Evolutionary conservation across 2,329 filamentous ascomycete species (phyloP).

Genomic region (Simplicillium aogashimaense): DNA sequence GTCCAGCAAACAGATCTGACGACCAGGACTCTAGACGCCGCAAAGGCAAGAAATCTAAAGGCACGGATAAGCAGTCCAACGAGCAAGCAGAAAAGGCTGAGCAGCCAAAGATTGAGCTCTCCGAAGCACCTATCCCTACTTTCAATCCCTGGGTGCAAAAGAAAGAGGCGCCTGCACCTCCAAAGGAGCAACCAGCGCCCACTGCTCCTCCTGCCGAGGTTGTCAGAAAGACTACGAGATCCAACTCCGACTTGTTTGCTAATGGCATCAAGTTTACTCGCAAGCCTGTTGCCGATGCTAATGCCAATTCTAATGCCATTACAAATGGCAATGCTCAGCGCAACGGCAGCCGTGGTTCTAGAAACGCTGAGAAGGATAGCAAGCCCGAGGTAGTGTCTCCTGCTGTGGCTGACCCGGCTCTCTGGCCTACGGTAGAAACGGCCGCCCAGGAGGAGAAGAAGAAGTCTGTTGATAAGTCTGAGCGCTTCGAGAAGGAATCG

Average conservation of each 20-base stretch:
- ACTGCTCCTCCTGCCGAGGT: slow-evolving; percentile 10
- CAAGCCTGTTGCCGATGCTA: slow-evolving; percentile 26
- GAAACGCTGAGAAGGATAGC: slow-evolving; percentile 32
- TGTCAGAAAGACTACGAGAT: slow-evolving; percentile 9
- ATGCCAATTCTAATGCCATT: too few species aligned
- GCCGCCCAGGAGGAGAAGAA: slow-evolving; percentile 61
- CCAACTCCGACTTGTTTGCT: slow-evolving; percentile 10
- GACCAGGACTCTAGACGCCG: slow-evolving; percentile 53
- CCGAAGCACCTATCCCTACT: slow-evolving; percentile 70
- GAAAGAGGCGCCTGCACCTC: slow-evolving; percentile 37
- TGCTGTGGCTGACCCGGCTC: slow-evolving; percentile 63
- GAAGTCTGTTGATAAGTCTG: slow-evolving; percentile 54
- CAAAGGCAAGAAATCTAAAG: slow-evolving; percentile 49
- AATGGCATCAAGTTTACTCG: slow-evolving; percentile 31
- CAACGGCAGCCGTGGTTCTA: slow-evolving; percentile 37
- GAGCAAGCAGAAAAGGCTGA: slow-evolving; percentile 42
- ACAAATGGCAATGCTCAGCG: too few species aligned
- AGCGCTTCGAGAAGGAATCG: slow-evolving; percentile 53
- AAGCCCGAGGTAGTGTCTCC: slow-evolving; percentile 34
- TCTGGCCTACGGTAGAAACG: slow-evolving; percentile 87
- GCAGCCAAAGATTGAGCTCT: slow-evolving; percentile 56
- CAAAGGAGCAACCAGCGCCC: slow-evolving; percentile 34
- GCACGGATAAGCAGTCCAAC: slow-evolving; percentile 46
- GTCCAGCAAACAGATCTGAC: slow-evolving; percentile 44
- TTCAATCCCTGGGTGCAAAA: slow-evolving; percentile 87